Conservation (phyloP, 768 basidiomycete species). For the Kwoniella sp. region DNA sequence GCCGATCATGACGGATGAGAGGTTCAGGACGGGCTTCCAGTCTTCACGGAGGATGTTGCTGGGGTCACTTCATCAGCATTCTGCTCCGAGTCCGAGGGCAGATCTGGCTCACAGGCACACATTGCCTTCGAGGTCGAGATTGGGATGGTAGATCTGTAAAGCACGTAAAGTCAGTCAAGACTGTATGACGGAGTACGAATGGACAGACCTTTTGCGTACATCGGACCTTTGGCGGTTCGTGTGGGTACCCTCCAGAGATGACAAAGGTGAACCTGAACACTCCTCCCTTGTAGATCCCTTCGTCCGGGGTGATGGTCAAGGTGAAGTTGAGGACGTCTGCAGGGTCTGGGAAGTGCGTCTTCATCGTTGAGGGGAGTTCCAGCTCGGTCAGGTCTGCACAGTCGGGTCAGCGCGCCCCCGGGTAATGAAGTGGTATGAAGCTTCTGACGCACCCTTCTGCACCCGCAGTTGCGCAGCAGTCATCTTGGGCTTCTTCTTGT, state of each 20-base stretch:
- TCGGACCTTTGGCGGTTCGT: conserved; percentile 98
- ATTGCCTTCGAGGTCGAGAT: conserved; percentile 95
- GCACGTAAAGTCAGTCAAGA: too few species aligned
- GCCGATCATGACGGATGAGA: conserved; percentile 97
- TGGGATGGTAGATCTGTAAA: conserved; percentile 91
- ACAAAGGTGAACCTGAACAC: conserved; percentile 87
- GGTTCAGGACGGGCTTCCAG: conserved; percentile 98
- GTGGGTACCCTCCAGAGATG: conserved; percentile 97
- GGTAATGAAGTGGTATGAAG: neutral
- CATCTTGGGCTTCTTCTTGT: conserved; percentile 97
- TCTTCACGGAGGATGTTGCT: conserved; percentile 93
- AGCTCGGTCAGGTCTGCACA: conserved; percentile 91
- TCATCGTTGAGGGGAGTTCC: conserved; percentile 93
- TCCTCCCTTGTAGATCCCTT: conserved; percentile 99
- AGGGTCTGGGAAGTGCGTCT: conserved; percentile 87
- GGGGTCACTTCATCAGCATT: neutral
- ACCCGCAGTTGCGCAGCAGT: conserved; percentile 97
- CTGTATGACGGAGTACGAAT: too few species aligned
- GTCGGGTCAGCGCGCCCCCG: too few species aligned
- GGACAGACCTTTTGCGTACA: conserved; percentile 80
- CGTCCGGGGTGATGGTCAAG: conserved; percentile 91
- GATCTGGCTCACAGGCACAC: conserved; percentile 65
- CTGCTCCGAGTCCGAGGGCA: neutral
- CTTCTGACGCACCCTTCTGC: conserved; percentile 75
- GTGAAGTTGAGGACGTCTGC: conserved; percentile 93